Percentiles rank a stretch among this genome's conserved stretches.
These are phyloP conservation scores for Silene uniflora DNA, from an alignment of 148 eudicot species.

Conservation along the genomic window DNA sequence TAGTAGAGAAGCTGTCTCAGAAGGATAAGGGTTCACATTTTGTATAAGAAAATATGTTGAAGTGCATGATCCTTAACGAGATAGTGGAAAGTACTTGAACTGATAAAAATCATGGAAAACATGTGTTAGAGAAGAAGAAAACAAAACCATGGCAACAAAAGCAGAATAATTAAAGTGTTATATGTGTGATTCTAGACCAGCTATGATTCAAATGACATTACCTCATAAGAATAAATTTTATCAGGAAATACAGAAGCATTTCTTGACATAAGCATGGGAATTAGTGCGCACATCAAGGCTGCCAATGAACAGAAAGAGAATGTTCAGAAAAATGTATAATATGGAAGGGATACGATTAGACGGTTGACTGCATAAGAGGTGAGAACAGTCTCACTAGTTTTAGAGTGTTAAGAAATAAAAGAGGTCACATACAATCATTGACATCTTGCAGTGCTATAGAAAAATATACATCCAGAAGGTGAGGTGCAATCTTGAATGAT, in stretches of 20 bases:
- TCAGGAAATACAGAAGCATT: constrained; percentile 73
- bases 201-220: constrained; percentile 25
- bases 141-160: not conserved
- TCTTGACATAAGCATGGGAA: constrained; percentile 85
- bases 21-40: not conserved
- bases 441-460: constrained; percentile 69
- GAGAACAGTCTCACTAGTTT: not conserved
- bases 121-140: not conserved
- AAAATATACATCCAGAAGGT: constrained; percentile 81
- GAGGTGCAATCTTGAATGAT: constrained; percentile 75
- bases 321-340: constrained; percentile 13
- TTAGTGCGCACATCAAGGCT: constrained; percentile 85
- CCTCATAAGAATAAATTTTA: constrained; percentile 74
- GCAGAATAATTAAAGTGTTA: not conserved
- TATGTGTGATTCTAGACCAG: not conserved
- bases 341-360: not conserved
- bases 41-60: not conserved
- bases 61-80: not conserved
- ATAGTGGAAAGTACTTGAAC: not conserved
- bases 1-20: not conserved
- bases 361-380: not conserved
- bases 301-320: constrained; percentile 26
- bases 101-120: not conserved
- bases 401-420: not conserved
- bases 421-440: constrained; percentile 57